Evolutionary conservation across 441 rosid genomes (phyloP).

Genomic region (Euphorbia celastroides): DNA sequence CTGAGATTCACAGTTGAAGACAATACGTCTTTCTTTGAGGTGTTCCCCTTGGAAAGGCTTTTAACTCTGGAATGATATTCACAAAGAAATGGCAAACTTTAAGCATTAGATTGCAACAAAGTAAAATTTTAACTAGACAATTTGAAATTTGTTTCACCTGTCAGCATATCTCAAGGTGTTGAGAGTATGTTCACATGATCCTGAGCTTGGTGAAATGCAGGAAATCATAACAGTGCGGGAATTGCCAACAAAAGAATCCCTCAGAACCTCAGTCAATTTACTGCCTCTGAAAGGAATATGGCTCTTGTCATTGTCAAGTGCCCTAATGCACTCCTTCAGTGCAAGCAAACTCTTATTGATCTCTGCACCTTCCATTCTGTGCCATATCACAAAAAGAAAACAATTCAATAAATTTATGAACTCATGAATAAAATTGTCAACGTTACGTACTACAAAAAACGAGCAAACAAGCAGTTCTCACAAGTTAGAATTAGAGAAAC

Average conservation of each 20-base stretch:
- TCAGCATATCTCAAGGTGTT: constrained; percentile 97
- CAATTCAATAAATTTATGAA: constrained; percentile 12
- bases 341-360: constrained; percentile 98
- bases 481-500: neutral
- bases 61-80: constrained; percentile 58
- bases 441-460: neutral
- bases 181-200: constrained; percentile 97
- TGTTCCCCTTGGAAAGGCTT: constrained; percentile 93
- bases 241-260: constrained; percentile 96
- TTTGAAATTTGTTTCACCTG: constrained; percentile 42
- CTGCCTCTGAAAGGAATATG: constrained; percentile 99
- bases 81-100: neutral
- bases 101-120: neutral
- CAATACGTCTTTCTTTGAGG: constrained; percentile 73
- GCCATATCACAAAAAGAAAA: constrained; percentile 13
- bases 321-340: constrained; percentile 94
- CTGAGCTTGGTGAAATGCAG: constrained; percentile 94
- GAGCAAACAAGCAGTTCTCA: too few relatives aligned
- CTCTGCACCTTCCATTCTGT: constrained; percentile 99
- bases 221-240: constrained; percentile 99
- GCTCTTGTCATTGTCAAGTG: constrained; percentile 97
- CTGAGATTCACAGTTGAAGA: constrained; percentile 66
- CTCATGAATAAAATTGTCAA: constrained; percentile 2
- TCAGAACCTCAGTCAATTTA: constrained; percentile 91
- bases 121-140: neutral